Percentiles rank a stretch among this genome's conserved stretches.
phyloP scores from a whole-genome alignment of 2,329 filamentous ascomycete genomes.

The Chlorencoelia australis region DNA sequence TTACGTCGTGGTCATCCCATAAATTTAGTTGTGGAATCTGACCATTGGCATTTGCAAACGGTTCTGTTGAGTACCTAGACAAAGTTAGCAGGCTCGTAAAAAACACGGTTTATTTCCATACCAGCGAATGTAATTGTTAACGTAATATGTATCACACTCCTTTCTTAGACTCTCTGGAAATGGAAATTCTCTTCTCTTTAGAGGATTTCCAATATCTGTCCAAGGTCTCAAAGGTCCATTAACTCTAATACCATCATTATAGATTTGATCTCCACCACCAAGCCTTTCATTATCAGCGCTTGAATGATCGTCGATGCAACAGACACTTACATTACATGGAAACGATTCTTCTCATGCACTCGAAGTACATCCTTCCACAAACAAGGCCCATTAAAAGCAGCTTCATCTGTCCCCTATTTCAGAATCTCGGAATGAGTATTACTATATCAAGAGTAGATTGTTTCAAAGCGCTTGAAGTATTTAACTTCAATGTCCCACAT shows the following conservation, averaged over 20 bases:
- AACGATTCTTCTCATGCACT: conserved; percentile 66
- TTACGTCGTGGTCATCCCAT: conserved; percentile 88
- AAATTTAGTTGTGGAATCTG: conserved; percentile 96
- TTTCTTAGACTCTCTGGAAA: conserved; percentile 72
- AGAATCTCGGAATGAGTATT: too few relatives aligned
- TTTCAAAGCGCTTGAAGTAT: too few relatives aligned
- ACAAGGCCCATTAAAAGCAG: conserved; percentile 80
- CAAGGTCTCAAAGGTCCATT: conserved; percentile 71
- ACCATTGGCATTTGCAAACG: conserved; percentile 77
- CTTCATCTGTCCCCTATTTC: conserved; percentile 73
- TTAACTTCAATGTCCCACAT: too few relatives aligned
- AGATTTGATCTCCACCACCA: conserved; percentile 91
- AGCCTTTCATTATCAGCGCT: conserved; percentile 43
- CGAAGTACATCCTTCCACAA: conserved; percentile 92
- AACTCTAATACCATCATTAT: conserved; percentile 88
- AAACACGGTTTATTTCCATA: conserved; percentile 35
- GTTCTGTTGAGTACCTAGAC: conserved; percentile 63
- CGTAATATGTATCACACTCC: conserved; percentile 82
- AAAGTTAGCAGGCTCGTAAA: conserved; percentile 38
- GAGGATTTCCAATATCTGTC: conserved; percentile 74
- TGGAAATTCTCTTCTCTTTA: conserved; percentile 66
- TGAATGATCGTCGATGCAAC: conserved; percentile 26
- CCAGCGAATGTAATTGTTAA: conserved; percentile 80
- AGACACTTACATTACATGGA: conserved; percentile 75
- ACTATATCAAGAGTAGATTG: too few relatives aligned